Evolutionary conservation across 2,329 filamentous ascomycete genomes (phyloP), one percentile per base, ranked within the genome.

Genomic region (Fusarium agapanthi): DNA sequence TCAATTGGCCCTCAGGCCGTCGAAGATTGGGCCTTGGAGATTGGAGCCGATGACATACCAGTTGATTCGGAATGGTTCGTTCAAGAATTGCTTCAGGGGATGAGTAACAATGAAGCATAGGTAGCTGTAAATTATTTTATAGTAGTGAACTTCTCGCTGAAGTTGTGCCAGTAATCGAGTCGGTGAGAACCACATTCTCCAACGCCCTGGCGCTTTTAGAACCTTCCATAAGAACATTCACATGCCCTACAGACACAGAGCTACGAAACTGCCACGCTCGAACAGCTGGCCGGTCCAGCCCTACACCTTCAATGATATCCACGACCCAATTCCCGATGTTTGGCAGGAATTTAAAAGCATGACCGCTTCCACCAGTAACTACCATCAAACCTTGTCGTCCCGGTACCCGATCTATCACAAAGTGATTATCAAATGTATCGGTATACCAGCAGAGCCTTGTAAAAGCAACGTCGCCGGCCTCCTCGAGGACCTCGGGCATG

Each of bases 401-500:
- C 20, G 68, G 68, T 12, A 69, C 61, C 32, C 44, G 63, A 38
- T 71, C 61, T 22, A 71, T 57, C 10, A 71, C 57, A 20, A 71
- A 71, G 47, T 71, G 68, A 28, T 71, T 71, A 26, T 69, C 68
- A 40, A 69, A 68, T 11, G 68, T 65, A 61, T 71, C 65, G 20
- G 68, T 71, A 38, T 71, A 71, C 65, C 68, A 90, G 79, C 89
- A 91, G 9, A 91, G 82, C 32, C 87, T 82, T 0, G 77, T 79
- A 4, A 84, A 82, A 61, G 86, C 70, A 30, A 75, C 64, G 54
- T 79, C 70, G 1, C 53, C 30, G 35, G 28, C 60, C 34, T 63
- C 51, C 26, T 69, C 58, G 2, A 67, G 71, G 12, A 87, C 76
- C 54, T 87, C 85, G 0, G 85, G 85, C 8, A 87, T 71, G 64